Percentiles rank a stretch among this genome's conserved stretches.
phyloP scores from a whole-genome alignment of 805 yeast species.

The Dipodascopsis tothii region DNA sequence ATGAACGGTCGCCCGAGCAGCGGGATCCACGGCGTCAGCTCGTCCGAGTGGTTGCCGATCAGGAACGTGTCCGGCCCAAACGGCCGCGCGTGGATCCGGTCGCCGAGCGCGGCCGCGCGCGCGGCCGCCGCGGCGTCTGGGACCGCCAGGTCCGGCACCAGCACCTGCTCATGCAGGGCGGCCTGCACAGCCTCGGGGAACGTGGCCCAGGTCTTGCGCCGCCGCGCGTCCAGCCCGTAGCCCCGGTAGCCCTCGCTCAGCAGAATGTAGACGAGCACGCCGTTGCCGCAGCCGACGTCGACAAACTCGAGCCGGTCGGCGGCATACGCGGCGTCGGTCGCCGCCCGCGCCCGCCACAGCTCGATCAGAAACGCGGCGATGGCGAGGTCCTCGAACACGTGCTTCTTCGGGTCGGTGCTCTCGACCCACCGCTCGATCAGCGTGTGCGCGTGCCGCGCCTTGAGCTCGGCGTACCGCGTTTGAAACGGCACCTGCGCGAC shows the following conservation, averaged over 20 bases:
- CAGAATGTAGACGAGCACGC: conserved; percentile 69
- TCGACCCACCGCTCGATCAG: conserved; percentile 85
- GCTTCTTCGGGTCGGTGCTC: conserved; percentile 88
- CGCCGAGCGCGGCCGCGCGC: neutral
- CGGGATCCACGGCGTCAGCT: conserved; percentile 92
- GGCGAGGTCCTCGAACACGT: conserved; percentile 92
- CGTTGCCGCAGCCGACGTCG: conserved; percentile 94
- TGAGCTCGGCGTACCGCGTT: conserved; percentile 67
- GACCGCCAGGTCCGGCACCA: conserved; percentile 51
- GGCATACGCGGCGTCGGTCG: conserved; percentile 1
- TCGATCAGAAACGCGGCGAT: conserved; percentile 91
- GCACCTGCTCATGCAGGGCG: conserved; percentile 62
- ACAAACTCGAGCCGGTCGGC: conserved; percentile 55
- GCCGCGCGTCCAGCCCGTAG: conserved; percentile 80
- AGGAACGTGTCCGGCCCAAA: conserved; percentile 67
- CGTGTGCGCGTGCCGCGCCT: conserved; percentile 69
- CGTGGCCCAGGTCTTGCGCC: conserved; percentile 76
- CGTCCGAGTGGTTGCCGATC: conserved; percentile 94
- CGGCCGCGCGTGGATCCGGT: conserved; percentile 12
- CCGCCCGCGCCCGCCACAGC: conserved; percentile 58
- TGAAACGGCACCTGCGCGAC: conserved; percentile 79
- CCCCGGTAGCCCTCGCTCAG: conserved; percentile 75
- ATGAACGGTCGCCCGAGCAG: conserved; percentile 70
- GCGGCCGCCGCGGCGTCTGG: neutral
- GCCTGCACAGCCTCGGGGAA: conserved; percentile 61